A percentile compares a stretch with the other conserved stretches of the same genome.
Evolutionary conservation across 768 basidiomycete genomes (phyloP).

Genomic region (Boletus sp.): DNA sequence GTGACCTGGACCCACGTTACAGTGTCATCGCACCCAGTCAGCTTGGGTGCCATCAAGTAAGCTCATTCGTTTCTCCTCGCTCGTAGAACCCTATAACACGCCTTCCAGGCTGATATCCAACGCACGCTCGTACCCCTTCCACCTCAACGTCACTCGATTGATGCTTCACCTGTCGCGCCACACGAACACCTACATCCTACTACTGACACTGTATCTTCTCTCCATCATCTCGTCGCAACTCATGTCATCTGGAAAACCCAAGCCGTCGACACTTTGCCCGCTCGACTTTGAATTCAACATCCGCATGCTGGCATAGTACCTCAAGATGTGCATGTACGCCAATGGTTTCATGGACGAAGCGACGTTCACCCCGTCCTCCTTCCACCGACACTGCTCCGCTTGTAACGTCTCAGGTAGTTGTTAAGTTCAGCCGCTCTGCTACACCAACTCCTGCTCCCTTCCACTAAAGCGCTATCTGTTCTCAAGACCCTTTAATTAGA

Average conservation of each 20-base stretch:
- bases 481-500: no score
- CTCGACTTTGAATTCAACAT: constrained; percentile 87
- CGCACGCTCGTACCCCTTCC: constrained; percentile 90
- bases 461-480: no score
- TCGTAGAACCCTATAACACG: neutral
- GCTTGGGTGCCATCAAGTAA: constrained; percentile 89
- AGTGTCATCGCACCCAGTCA: no score
- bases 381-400: no score
- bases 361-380: constrained; percentile 62
- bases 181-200: constrained; percentile 83
- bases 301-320: constrained; percentile 83
- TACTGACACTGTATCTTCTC: constrained; percentile 82
- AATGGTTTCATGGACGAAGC: constrained; percentile 85
- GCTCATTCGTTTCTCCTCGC: constrained; percentile 23
- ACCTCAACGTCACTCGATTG: constrained; percentile 88
- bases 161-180: constrained; percentile 82
- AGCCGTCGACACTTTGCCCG: constrained; percentile 82
- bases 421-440: no score
- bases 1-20: no score
- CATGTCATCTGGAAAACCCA: constrained; percentile 64
- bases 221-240: constrained; percentile 82
- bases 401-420: no score
- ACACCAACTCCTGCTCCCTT: no score
- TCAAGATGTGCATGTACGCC: constrained; percentile 80
- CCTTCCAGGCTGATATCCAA: constrained; percentile 78